phyloP scores from a whole-genome alignment of 164 flowering plant species.

The Dillenia suffruticosa region DNA sequence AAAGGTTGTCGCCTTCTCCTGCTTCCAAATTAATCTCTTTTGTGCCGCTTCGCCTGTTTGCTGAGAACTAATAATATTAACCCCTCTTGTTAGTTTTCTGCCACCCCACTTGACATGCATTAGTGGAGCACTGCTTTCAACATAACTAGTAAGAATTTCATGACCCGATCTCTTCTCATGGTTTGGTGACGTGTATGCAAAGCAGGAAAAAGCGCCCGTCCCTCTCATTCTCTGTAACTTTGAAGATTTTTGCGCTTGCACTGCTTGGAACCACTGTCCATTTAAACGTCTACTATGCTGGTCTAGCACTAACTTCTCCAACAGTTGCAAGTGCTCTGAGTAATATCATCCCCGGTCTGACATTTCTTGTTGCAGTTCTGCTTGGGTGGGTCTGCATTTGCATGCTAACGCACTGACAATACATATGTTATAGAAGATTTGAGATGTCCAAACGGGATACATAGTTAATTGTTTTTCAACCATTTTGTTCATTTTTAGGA shows the following conservation, averaged over 20 bases:
- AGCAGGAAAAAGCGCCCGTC: slow-evolving; percentile 32
- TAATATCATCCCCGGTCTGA: slow-evolving; percentile 32
- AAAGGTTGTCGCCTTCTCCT: slow-evolving; percentile 22
- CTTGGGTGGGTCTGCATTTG: slow-evolving; percentile 18
- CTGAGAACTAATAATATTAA: background rate
- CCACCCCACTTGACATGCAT: too few species aligned
- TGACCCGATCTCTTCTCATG: background rate
- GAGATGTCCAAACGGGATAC: too few species aligned
- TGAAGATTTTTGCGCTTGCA: slow-evolving; percentile 36
- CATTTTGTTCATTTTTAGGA: slow-evolving; percentile 15
- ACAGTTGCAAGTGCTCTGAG: slow-evolving; percentile 38
- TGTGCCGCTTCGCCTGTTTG: too few species aligned
- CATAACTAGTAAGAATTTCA: background rate
- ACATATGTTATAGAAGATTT: too few species aligned
- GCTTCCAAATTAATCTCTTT: too few species aligned
- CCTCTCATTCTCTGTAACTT: slow-evolving; percentile 16
- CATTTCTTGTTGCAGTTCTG: slow-evolving; percentile 33
- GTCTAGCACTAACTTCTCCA: slow-evolving; percentile 32
- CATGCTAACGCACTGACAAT: too few species aligned
- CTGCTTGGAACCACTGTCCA: slow-evolving; percentile 35
- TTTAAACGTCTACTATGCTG: slow-evolving; percentile 33
- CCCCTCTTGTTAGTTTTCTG: too few species aligned
- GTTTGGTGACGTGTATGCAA: background rate
- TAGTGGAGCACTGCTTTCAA: too few species aligned
- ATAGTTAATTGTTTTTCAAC: too few species aligned